Percentiles rank a stretch among this genome's conserved stretches.
phyloP scores from a whole-genome alignment of 1,284 basidiomycete genomes.

The Apiotrichum domesticum region DNA sequence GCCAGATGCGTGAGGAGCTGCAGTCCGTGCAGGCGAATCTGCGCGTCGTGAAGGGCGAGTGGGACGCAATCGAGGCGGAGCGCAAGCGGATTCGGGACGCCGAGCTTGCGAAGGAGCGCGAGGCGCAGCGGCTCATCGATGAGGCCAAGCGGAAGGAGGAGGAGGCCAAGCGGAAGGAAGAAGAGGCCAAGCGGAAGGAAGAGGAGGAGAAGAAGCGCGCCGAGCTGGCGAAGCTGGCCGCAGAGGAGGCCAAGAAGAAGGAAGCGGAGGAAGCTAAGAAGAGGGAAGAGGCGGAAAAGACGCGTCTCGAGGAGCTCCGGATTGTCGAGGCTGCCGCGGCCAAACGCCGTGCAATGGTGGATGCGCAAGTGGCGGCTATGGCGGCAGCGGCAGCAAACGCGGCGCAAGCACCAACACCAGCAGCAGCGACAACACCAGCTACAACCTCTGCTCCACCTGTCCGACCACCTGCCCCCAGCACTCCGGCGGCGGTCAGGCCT shows the following conservation, averaged over 20 bases:
- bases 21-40: conserved; percentile 20
- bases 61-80: conserved; percentile 18
- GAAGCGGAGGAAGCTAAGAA: background rate
- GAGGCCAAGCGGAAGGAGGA: conserved; percentile 8
- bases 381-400: background rate
- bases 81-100: conserved; percentile 10
- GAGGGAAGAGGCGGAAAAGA: conserved; percentile 8
- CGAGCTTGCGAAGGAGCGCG: conserved; percentile 2
- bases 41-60: conserved; percentile 12
- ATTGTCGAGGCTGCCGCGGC: background rate
- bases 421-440: background rate
- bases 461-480: background rate
- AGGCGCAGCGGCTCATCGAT: conserved; percentile 1
- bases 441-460: background rate
- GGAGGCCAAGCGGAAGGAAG: conserved; percentile 9
- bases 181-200: conserved; percentile 11
- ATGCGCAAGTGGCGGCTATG: background rate
- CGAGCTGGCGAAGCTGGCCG: conserved; percentile 5
- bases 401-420: background rate
- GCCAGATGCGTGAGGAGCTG: conserved; percentile 26
- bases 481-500: background rate
- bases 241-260: conserved; percentile 3
- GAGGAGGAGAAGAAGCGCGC: conserved; percentile 14
- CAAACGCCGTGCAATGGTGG: background rate
- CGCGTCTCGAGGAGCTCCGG: background rate